A percentile compares a stretch with the other conserved stretches of the same genome.
phyloP scores from a whole-genome alignment of 2,329 filamentous ascomycete genomes.

The Xylaria sp. region DNA sequence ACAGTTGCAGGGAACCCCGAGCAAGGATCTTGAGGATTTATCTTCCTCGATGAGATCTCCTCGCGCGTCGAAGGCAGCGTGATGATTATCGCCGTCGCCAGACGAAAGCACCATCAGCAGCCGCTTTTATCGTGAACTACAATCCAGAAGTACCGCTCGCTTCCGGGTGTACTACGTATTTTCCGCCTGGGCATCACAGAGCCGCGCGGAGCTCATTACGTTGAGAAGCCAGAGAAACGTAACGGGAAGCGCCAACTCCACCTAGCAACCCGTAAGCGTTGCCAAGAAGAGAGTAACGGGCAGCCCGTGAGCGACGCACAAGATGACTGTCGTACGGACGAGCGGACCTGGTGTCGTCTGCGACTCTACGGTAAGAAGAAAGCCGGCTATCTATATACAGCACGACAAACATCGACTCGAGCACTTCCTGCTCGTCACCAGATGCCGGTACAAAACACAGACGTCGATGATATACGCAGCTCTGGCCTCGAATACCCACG shows the following conservation, averaged over 20 bases:
- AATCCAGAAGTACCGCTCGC: constrained; percentile 27
- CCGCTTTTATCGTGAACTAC: constrained; percentile 26
- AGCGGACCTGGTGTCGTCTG: constrained; percentile 43
- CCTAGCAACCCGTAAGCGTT: constrained; percentile 55
- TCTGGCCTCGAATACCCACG: constrained; percentile 41
- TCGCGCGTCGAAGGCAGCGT: constrained; percentile 48
- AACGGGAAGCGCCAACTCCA: constrained; percentile 35
- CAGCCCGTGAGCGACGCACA: constrained; percentile 55
- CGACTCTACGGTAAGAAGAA: constrained; percentile 47
- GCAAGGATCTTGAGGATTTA: constrained; percentile 33
- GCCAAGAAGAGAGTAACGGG: constrained; percentile 64
- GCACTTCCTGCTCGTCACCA: constrained; percentile 50
- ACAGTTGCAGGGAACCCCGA: constrained; percentile 34
- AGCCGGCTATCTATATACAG: constrained; percentile 41
- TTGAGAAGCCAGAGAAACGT: constrained; percentile 57
- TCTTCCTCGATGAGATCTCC: constrained; percentile 34
- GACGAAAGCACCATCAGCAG: constrained; percentile 46
- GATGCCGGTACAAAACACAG: constrained; percentile 50
- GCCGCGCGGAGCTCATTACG: constrained; percentile 51
- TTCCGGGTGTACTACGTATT: constrained; percentile 37
- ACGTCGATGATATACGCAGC: constrained; percentile 45
- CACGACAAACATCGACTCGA: constrained; percentile 49
- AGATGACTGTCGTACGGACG: constrained; percentile 57
- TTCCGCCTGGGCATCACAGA: constrained; percentile 30
- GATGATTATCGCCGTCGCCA: constrained; percentile 47